Percentiles rank a stretch among this genome's conserved stretches.
Evolutionary conservation across 2,329 filamentous ascomycete species (phyloP).

Genomic region (Cercospora beticola): DNA sequence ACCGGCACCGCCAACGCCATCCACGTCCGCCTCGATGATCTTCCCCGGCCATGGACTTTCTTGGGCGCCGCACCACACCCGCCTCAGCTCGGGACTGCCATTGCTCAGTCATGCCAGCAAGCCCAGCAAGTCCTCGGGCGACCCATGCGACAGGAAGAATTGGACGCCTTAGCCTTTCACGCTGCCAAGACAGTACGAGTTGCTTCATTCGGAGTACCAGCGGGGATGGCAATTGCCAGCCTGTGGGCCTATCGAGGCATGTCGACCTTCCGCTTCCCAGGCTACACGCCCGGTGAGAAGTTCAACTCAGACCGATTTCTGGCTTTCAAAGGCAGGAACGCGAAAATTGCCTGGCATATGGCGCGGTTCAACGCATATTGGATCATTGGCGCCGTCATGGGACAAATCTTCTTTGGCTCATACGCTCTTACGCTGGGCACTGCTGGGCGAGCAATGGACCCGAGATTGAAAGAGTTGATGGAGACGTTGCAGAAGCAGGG

Average conservation of each 20-base stretch:
- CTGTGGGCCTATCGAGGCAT: constrained; percentile 40
- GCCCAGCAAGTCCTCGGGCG: constrained; percentile 38
- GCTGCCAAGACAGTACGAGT: constrained; percentile 41
- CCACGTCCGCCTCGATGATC: constrained; percentile 40
- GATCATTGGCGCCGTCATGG: constrained; percentile 37
- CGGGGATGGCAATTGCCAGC: constrained; percentile 37
- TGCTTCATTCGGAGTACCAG: constrained; percentile 42
- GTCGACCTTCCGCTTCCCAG: constrained; percentile 43
- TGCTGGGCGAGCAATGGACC: constrained; percentile 41
- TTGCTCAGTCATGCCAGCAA: constrained; percentile 36
- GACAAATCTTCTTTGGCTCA: constrained; percentile 34
- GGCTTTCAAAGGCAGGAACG: constrained; percentile 37
- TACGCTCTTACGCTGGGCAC: constrained; percentile 39
- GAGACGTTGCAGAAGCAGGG: constrained; percentile 36
- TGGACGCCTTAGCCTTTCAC: constrained; percentile 45
- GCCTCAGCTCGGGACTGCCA: constrained; percentile 33
- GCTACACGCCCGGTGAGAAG: constrained; percentile 41
- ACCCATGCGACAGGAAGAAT: constrained; percentile 43
- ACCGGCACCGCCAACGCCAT: constrained; percentile 15
- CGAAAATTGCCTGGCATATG: constrained; percentile 37
- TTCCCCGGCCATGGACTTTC: constrained; percentile 40
- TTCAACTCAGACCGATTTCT: constrained; percentile 43
- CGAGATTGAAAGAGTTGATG: constrained; percentile 42
- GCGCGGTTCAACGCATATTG: constrained; percentile 34
- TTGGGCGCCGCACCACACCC: constrained; percentile 37